Evolutionary conservation across 345 rosid genomes (phyloP).

Genomic region (Salix purpurea): DNA sequence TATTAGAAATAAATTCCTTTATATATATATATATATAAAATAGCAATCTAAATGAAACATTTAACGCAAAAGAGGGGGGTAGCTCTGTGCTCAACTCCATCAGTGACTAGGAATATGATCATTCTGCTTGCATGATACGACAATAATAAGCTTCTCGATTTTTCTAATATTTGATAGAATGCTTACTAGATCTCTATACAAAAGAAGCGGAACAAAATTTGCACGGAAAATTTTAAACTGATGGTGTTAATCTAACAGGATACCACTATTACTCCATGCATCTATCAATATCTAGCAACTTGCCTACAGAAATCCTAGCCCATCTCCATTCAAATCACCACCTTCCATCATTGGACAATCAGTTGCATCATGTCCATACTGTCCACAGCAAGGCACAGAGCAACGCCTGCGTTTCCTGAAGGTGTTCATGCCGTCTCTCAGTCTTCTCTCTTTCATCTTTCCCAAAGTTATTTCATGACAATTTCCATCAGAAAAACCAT

Average conservation of each 20-base stretch:
- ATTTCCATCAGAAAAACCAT: conserved; percentile 30
- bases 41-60: too few species aligned
- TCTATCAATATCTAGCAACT: not conserved
- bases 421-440: conserved; percentile 33
- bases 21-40: too few species aligned
- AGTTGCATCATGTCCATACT: conserved; percentile 43
- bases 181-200: not conserved
- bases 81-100: too few species aligned
- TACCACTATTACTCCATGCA: not conserved
- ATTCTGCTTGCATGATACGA: not conserved
- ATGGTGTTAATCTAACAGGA: too few species aligned
- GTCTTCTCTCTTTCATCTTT: conserved; percentile 47
- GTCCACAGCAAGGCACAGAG: conserved; percentile 43
- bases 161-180: not conserved
- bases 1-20: too few species aligned
- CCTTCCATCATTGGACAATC: conserved; percentile 41
- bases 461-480: conserved; percentile 28
- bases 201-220: not conserved
- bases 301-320: conserved; percentile 27
- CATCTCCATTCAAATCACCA: conserved; percentile 23
- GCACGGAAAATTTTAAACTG: not conserved
- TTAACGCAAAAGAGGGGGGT: too few species aligned
- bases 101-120: not conserved
- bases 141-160: not conserved
- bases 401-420: conserved; percentile 37